Evolutionary conservation across 2,329 filamentous ascomycete species (phyloP).

Genomic region (Domatiomyces catenatus): DNA sequence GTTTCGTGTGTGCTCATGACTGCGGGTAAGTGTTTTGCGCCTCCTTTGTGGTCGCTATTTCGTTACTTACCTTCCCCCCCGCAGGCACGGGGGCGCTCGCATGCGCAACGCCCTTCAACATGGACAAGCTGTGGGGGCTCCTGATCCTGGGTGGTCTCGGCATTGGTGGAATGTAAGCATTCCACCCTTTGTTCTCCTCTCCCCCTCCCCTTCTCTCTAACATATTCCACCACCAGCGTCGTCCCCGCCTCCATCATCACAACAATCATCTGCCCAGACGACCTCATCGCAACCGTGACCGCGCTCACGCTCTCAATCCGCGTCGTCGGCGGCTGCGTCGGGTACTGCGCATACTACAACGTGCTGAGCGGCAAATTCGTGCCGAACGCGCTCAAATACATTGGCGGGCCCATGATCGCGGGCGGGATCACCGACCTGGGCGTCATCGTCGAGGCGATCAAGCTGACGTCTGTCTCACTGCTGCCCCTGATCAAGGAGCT

Average conservation of each 20-base stretch:
- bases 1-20: conserved; percentile 48
- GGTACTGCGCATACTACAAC: conserved; percentile 44
- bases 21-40: conserved; percentile 21
- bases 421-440: conserved; percentile 35
- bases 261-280: conserved; percentile 52
- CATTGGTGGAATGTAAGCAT: conserved; percentile 42
- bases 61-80: not conserved
- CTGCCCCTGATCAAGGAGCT: conserved; percentile 19
- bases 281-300: conserved; percentile 53
- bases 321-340: conserved; percentile 50
- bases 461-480: conserved; percentile 38
- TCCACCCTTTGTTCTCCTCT: not conserved
- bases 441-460: conserved; percentile 36
- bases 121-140: conserved; percentile 38
- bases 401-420: conserved; percentile 37
- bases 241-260: conserved; percentile 53
- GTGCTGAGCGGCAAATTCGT: conserved; percentile 32
- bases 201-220: not conserved
- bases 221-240: conserved; percentile 22
- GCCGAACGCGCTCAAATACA: conserved; percentile 30
- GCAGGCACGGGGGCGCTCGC: conserved; percentile 40
- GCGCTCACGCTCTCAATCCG: conserved; percentile 54
- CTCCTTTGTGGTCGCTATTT: no score
- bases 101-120: conserved; percentile 36
- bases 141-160: conserved; percentile 48